Base-by-base conservation (phyloP, 768 basidiomycete genomes). In the Lactarius indigo region DNA sequence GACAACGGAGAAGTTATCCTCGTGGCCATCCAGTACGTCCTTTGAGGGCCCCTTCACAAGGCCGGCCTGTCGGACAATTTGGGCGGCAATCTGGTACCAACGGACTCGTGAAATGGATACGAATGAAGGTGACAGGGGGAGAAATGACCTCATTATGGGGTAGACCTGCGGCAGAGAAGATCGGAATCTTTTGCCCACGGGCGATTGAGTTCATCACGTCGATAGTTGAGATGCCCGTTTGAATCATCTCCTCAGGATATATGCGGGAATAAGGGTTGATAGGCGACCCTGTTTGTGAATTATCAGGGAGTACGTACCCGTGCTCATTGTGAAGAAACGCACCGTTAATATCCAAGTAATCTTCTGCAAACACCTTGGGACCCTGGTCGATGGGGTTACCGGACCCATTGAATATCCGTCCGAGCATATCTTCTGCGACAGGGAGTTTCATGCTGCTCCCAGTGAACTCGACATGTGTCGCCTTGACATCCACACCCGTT, bases 241-340 rank as follows among this genome's bases (percentile, higher is more conserved):
- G 97, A 70, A 99, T 98, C 97, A 99, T 99, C 80, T 99, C 97
- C 79, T 98, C 97, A 67, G 97, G 97, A 81, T 99, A 98, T 81
- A 98, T 98, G 76, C 97, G 95, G 69, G 92, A 93, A 78, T 89
- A 96, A 26, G 94, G 94, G 77, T 96, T 99, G 80, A 98, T 99
- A 54, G 97, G 97, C 5, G 94, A 96, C 68, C 96, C 96, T 96
- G 70, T 31, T 5, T 10, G 39, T 70, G 59, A 39, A 65, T 33
- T 28, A 33, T 54, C 6, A 44, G 52, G 31, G 39, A 30, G 65
- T 58, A 26, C 64, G 54, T 28, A 50, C 54, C 56, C 20, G 57
- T 52, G 64, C 12, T 61, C 9, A 18, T 64, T 35, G 41, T 70
- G 64, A 26, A 70, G 63, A 13, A 23, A 73, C 90, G 70, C 72